Evolutionary conservation across 768 basidiomycete species (phyloP).

Genomic region (Panus rudis): DNA sequence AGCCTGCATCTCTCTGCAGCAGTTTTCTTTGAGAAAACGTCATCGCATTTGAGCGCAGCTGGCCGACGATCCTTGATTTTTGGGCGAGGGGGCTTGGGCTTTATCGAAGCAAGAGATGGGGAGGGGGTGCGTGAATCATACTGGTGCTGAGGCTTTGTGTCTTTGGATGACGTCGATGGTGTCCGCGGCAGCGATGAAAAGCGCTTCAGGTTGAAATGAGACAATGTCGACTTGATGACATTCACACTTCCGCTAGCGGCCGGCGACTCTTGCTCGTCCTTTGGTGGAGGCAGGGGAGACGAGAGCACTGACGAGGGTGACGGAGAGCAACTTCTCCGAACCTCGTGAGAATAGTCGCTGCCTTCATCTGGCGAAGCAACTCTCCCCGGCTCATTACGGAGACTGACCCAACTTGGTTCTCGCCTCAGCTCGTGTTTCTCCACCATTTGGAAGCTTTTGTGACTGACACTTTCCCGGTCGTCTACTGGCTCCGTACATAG

Average conservation of each 20-base stretch:
- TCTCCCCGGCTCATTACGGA: constrained; percentile 8
- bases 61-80: constrained; percentile 42
- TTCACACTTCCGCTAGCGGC: constrained; percentile 4
- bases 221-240: constrained; percentile 19
- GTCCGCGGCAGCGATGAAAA: constrained; percentile 59
- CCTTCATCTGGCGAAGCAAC: constrained; percentile 18
- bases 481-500: no score
- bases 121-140: constrained; percentile 14
- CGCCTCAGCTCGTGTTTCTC: constrained; percentile 17
- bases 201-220: constrained; percentile 34
- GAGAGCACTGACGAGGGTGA: constrained; percentile 14
- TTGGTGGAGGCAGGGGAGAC: constrained; percentile 7
- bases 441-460: no score
- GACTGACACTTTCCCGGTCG: no score
- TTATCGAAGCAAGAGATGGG: constrained; percentile 1
- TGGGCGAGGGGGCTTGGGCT: constrained; percentile 16
- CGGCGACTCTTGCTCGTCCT: constrained; percentile 1
- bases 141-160: constrained; percentile 12
- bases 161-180: constrained; percentile 34
- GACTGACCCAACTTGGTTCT: constrained; percentile 25
- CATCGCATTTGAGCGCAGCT: constrained; percentile 62
- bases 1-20: constrained; percentile 61
- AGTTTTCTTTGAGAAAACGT: constrained; percentile 49
- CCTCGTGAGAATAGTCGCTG: neutral
- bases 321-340: constrained; percentile 3